A percentile compares a stretch with the other conserved stretches of the same genome.
These are phyloP conservation scores for Cutaneotrichosporon mucoides DNA, from an alignment of 1,284 basidiomycete genomes.

Conservation along the genomic window DNA sequence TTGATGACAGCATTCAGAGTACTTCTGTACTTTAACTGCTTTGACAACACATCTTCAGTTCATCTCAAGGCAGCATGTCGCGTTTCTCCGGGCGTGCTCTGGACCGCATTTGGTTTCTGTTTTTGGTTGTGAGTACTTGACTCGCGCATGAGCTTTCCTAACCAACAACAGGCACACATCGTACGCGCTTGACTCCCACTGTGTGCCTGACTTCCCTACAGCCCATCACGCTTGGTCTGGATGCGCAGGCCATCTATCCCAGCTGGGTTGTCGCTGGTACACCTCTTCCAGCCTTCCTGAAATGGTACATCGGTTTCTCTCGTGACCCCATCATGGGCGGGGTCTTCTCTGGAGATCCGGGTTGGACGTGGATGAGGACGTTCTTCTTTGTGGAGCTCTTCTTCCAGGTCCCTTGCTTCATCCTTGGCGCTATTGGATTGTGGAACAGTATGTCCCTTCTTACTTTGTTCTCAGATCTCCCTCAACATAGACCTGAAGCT, in stretches of 20 bases:
- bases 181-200: not conserved
- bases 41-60: no score
- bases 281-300: slow-evolving; percentile 25
- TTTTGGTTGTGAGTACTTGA: slow-evolving; percentile 29
- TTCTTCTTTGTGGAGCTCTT: slow-evolving; percentile 49
- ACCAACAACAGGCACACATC: slow-evolving; percentile 11
- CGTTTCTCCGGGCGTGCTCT: slow-evolving; percentile 33
- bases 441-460: slow-evolving; percentile 56
- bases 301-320: slow-evolving; percentile 36
- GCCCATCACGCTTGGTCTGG: slow-evolving; percentile 28
- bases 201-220: not conserved
- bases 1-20: no score
- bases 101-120: slow-evolving; percentile 38
- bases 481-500: no score
- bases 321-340: slow-evolving; percentile 43
- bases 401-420: slow-evolving; percentile 73
- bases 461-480: not conserved
- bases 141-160: not conserved
- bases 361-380: slow-evolving; percentile 39
- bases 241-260: slow-evolving; percentile 44
- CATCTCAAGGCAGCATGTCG: slow-evolving; percentile 7
- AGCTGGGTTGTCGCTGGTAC: slow-evolving; percentile 21
- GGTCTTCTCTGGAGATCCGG: slow-evolving; percentile 18
- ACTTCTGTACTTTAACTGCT: no score
- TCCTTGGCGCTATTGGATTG: slow-evolving; percentile 63